phyloP scores from a whole-genome alignment of 768 basidiomycete species.

The Mycena haematopus region DNA sequence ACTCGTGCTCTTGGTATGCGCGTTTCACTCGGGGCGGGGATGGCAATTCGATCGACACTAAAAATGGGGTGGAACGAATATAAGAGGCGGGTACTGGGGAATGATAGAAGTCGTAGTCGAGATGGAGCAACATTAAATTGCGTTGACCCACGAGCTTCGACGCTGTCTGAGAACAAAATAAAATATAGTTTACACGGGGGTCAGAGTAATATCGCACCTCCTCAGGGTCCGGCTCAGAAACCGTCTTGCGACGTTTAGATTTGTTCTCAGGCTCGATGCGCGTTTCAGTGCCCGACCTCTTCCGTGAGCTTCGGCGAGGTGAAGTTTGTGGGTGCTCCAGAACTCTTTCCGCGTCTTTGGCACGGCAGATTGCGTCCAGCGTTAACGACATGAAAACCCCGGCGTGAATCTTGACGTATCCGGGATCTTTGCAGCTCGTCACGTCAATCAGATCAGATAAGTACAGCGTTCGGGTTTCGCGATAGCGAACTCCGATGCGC shows the following conservation, averaged over 20 bases:
- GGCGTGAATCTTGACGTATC: too few relatives aligned
- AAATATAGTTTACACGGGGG: background rate
- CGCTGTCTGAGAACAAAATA: background rate
- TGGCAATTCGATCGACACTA: background rate
- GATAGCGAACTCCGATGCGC: too few relatives aligned
- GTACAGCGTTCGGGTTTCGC: too few relatives aligned
- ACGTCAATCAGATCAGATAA: too few relatives aligned
- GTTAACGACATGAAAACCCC: background rate
- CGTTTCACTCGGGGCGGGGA: background rate
- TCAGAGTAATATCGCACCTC: background rate
- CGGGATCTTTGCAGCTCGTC: too few relatives aligned
- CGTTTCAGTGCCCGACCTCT: background rate
- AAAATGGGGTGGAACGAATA: background rate
- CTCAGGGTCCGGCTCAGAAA: background rate
- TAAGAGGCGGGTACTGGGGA: background rate
- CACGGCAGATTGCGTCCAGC: background rate
- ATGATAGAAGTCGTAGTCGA: background rate
- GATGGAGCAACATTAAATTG: background rate
- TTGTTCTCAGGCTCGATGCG: background rate
- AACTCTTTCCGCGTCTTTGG: background rate
- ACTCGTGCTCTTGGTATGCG: background rate
- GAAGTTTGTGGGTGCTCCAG: background rate
- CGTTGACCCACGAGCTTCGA: background rate
- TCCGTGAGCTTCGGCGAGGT: background rate
- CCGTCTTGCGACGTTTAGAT: background rate